Evolutionary conservation across 805 yeast species (phyloP).

Genomic region (Nakazawaea peltata): DNA sequence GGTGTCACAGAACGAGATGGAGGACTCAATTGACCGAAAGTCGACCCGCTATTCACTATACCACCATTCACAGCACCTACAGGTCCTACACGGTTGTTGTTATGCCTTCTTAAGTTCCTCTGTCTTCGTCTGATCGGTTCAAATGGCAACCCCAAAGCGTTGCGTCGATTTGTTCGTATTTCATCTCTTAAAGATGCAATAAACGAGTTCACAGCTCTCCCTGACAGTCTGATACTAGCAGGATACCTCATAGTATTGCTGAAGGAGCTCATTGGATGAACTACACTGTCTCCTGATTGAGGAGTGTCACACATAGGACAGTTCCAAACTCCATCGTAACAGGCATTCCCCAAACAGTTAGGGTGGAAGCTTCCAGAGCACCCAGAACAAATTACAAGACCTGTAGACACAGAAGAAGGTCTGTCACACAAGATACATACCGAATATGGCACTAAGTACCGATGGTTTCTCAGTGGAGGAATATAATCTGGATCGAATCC

Average conservation of each 20-base stretch:
- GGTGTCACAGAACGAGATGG: constrained; percentile 14
- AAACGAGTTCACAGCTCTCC: constrained; percentile 9
- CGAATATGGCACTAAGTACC: constrained; percentile 10
- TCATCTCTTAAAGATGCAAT: constrained; percentile 16
- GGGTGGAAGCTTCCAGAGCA: constrained; percentile 25
- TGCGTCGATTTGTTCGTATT: constrained; percentile 16
- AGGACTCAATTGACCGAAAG: constrained; percentile 2
- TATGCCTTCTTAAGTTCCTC: constrained; percentile 2
- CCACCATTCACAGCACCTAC: no score
- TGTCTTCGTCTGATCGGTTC: constrained; percentile 3
- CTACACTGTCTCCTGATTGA: constrained; percentile 18
- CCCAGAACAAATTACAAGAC: constrained; percentile 22
- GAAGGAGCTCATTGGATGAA: constrained; percentile 11
- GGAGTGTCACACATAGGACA: constrained; percentile 28
- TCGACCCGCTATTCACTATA: no score
- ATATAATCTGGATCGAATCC: constrained; percentile 9
- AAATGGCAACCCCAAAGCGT: constrained; percentile 14
- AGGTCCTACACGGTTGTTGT: not conserved
- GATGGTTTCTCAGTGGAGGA: constrained; percentile 2
- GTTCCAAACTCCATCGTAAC: constrained; percentile 15
- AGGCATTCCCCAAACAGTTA: constrained; percentile 20
- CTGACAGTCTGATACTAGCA: constrained; percentile 7
- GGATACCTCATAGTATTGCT: constrained; percentile 1
- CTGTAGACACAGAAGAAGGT: constrained; percentile 13
- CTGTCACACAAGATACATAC: constrained; percentile 25